These are phyloP conservation scores for Aureobasidium sp. DNA, from an alignment of 2,329 filamentous ascomycete genomes.

Conservation along the genomic window DNA sequence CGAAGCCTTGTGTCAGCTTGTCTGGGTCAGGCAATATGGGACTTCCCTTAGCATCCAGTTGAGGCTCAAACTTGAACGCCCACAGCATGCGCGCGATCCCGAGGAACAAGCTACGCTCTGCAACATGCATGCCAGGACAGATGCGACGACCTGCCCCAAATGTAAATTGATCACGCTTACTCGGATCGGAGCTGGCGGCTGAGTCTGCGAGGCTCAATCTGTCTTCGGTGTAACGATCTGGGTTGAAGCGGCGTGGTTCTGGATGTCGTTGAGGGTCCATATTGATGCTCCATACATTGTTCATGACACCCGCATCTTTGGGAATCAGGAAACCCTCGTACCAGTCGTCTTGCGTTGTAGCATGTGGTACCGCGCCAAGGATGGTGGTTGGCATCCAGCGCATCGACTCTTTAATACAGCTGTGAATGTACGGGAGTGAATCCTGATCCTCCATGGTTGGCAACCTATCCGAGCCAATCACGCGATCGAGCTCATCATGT, in stretches of 20 bases:
- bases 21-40: too few relatives aligned
- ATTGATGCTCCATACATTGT: constrained; percentile 40
- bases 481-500: constrained; percentile 35
- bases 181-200: constrained; percentile 35
- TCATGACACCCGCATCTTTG: constrained; percentile 35
- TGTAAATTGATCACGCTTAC: constrained; percentile 39
- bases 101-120: constrained; percentile 40
- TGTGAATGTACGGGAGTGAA: constrained; percentile 59
- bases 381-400: constrained; percentile 58
- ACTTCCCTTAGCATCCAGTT: not conserved
- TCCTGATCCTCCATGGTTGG: constrained; percentile 33
- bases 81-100: constrained; percentile 39
- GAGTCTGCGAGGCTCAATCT: constrained; percentile 36
- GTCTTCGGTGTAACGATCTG: constrained; percentile 24
- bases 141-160: constrained; percentile 40
- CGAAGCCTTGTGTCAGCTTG: too few relatives aligned
- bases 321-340: constrained; percentile 42
- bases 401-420: constrained; percentile 64
- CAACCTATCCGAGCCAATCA: constrained; percentile 33
- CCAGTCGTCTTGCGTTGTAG: constrained; percentile 38
- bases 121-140: constrained; percentile 41
- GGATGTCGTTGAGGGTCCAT: constrained; percentile 32
- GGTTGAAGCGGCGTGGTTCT: constrained; percentile 37
- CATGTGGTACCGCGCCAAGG: constrained; percentile 47
- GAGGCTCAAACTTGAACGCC: constrained; percentile 35